Conservation (phyloP, 2,329 filamentous ascomycete genomes). For the Penicillium psychrosexuale region DNA sequence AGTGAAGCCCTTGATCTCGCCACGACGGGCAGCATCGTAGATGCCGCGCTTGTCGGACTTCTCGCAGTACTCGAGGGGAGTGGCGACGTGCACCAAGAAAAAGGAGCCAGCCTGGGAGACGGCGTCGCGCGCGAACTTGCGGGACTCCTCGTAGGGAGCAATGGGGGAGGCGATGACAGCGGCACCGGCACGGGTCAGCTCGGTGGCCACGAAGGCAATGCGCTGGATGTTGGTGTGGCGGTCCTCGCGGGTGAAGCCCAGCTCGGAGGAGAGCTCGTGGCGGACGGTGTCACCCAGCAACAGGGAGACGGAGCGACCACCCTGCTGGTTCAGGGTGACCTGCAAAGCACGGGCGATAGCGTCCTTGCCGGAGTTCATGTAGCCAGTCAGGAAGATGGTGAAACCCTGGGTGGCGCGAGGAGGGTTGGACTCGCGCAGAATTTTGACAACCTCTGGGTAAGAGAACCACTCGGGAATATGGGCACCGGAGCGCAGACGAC, state of each 20-base stretch:
- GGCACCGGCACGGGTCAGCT: constrained; percentile 87
- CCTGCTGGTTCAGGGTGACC: constrained; percentile 96
- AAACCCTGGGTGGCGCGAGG: constrained; percentile 89
- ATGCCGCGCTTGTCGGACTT: constrained; percentile 91
- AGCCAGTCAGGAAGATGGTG: constrained; percentile 96
- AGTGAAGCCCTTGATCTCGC: constrained; percentile 97
- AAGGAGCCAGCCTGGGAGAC: constrained; percentile 83
- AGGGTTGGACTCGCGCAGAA: constrained; percentile 94
- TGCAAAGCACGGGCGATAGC: constrained; percentile 92
- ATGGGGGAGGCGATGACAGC: constrained; percentile 97
- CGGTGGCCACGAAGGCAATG: constrained; percentile 92
- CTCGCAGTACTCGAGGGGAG: constrained; percentile 87
- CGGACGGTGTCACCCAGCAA: constrained; percentile 95
- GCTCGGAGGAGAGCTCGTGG: constrained; percentile 85
- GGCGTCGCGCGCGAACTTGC: constrained; percentile 74
- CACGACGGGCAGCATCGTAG: constrained; percentile 76
- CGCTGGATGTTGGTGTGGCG: constrained; percentile 92
- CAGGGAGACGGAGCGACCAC: constrained; percentile 88
- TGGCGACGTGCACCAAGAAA: constrained; percentile 93
- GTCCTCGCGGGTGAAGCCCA: constrained; percentile 91
- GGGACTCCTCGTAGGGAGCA: constrained; percentile 79
- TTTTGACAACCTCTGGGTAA: constrained; percentile 96
- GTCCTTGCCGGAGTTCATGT: constrained; percentile 96
- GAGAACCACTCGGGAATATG: constrained; percentile 99
- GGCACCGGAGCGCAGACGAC: constrained; percentile 82